phyloP scores from a whole-genome alignment of 2,329 filamentous ascomycete genomes.

The Byssoonygena ceratinophila region DNA sequence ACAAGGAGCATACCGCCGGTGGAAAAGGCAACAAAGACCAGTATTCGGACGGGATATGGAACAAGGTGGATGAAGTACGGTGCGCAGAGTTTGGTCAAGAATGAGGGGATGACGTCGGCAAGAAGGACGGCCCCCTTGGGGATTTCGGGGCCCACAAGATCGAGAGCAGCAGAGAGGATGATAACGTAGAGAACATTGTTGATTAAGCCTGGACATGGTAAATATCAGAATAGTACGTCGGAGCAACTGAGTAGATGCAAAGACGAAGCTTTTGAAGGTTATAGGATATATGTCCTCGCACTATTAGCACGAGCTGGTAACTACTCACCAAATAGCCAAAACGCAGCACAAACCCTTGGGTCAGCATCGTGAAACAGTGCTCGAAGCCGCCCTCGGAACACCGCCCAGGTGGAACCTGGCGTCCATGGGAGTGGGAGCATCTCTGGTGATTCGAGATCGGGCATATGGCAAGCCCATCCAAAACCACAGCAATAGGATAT shows the following conservation, averaged over 20 bases:
- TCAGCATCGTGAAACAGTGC: conserved; percentile 58
- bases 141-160: conserved; percentile 75
- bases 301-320: not conserved
- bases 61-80: conserved; percentile 90
- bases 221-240: not conserved
- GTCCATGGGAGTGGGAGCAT: conserved; percentile 48
- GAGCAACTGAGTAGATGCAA: not conserved
- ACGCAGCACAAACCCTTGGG: conserved; percentile 62
- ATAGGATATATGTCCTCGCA: not conserved
- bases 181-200: conserved; percentile 98
- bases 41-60: conserved; percentile 65
- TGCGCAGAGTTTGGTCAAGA: conserved; percentile 74
- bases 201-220: conserved; percentile 57
- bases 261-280: not conserved
- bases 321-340: conserved; percentile 80
- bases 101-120: conserved; percentile 82
- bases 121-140: conserved; percentile 90
- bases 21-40: conserved; percentile 64
- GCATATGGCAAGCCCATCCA: not conserved
- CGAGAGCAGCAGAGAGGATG: conserved; percentile 87
- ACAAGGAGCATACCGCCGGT: conserved; percentile 81
- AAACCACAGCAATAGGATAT: not conserved
- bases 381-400: conserved; percentile 56
- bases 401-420: conserved; percentile 59
- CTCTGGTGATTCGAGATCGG: conserved; percentile 2